phyloP scores from a whole-genome alignment of 2,329 filamentous ascomycete genomes.

The Cyanodermella asteris region DNA sequence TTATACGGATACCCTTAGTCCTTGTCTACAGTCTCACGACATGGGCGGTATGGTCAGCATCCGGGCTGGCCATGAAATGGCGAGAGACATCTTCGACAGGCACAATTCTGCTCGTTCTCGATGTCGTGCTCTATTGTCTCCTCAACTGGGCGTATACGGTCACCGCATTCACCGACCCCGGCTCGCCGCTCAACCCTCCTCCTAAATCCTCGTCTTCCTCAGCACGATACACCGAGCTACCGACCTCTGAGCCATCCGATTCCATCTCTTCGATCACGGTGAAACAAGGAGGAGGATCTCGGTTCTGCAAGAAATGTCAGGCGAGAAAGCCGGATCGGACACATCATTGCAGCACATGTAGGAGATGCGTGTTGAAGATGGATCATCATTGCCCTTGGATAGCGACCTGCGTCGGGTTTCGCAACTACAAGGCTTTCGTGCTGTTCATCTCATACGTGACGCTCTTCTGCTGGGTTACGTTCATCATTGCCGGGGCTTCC shows the following conservation, averaged over 20 bases:
- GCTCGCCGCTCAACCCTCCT: no score
- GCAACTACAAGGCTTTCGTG: conserved; percentile 89
- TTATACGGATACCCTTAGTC: no score
- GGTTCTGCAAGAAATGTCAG: conserved; percentile 96
- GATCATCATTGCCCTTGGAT: conserved; percentile 98
- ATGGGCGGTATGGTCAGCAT: conserved; percentile 80
- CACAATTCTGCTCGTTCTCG: conserved; percentile 34
- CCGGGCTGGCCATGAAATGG: conserved; percentile 41
- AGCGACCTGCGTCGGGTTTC: conserved; percentile 78
- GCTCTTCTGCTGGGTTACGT: conserved; percentile 63
- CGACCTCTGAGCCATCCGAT: conserved; percentile 48
- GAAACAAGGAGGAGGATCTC: conserved; percentile 65
- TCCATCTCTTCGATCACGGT: conserved; percentile 75
- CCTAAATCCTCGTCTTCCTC: no score
- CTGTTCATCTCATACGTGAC: conserved; percentile 81
- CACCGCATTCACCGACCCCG: conserved; percentile 85
- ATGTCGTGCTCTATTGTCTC: conserved; percentile 50
- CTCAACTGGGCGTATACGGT: conserved; percentile 79
- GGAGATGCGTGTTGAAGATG: conserved; percentile 94
- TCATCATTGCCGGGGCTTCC: conserved; percentile 58
- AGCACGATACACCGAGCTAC: conserved; percentile 67
- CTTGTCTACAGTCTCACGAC: conserved; percentile 83
- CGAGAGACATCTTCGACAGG: conserved; percentile 11
- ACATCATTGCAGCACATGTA: conserved; percentile 91
- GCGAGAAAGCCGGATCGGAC: conserved; percentile 83